Evolutionary conservation across 345 rosid species (phyloP).

Genomic region (Eucalyptus marginata): DNA sequence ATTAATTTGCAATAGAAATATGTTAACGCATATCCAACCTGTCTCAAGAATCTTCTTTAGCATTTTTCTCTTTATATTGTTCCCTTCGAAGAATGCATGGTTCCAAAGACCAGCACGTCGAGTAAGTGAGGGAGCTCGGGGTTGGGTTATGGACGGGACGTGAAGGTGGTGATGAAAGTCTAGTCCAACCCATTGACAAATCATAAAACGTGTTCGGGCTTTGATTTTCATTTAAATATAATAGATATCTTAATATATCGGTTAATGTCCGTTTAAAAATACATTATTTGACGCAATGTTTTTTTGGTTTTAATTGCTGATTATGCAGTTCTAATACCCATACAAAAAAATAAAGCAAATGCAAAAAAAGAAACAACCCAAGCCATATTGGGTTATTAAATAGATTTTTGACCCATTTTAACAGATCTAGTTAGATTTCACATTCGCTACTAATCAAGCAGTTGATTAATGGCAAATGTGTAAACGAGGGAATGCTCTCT

Average conservation of each 20-base stretch:
- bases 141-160: not conserved
- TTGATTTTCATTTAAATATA: no score
- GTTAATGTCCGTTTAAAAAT: not conserved
- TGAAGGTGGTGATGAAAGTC: not conserved
- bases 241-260: not conserved
- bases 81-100: not conserved
- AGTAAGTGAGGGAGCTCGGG: not conserved
- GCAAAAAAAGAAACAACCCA: no score
- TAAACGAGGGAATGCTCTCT: no score
- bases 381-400: no score
- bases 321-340: not conserved
- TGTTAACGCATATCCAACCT: not conserved
- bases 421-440: no score
- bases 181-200: no score
- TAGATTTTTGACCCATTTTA: no score
- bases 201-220: not conserved
- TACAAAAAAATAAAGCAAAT: not conserved
- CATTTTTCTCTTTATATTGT: not conserved
- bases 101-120: accelerated
- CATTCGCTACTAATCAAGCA: no score
- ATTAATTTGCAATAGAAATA: no score
- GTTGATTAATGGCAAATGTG: no score
- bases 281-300: not conserved
- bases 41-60: not conserved
- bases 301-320: not conserved